phyloP scores from a whole-genome alignment of 108 stramenopile species.

The Discostella stelligeroides region DNA sequence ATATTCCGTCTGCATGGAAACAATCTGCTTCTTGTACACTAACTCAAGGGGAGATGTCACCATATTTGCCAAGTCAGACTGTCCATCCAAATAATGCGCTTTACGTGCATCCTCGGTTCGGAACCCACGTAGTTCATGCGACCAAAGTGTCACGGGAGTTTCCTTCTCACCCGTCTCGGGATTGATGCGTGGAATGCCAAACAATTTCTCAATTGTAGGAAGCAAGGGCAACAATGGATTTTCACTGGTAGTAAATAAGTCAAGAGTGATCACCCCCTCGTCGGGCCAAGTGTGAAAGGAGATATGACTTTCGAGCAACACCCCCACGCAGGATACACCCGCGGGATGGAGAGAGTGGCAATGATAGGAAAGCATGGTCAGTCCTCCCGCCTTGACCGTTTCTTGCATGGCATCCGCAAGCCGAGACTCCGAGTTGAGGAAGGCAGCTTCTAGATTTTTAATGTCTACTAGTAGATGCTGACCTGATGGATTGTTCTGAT shows the following conservation, averaged over 20 bases:
- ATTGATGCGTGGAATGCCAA: constrained; percentile 56
- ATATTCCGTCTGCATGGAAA: constrained; percentile 31
- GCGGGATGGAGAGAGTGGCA: constrained; percentile 83
- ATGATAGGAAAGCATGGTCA: constrained; percentile 86
- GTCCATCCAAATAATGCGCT: constrained; percentile 51
- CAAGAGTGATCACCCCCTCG: constrained; percentile 85
- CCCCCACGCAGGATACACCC: constrained; percentile 84
- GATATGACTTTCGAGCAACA: constrained; percentile 85
- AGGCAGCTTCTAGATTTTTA: constrained; percentile 71
- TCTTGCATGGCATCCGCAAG: constrained; percentile 75
- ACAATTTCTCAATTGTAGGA: constrained; percentile 60
- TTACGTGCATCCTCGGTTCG: constrained; percentile 56
- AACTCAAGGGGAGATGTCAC: constrained; percentile 63
- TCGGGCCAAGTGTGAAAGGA: constrained; percentile 91
- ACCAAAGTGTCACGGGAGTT: constrained; percentile 61
- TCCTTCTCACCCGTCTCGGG: constrained; percentile 38
- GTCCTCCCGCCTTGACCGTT: constrained; percentile 57
- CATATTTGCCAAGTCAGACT: constrained; percentile 55
- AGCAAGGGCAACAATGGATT: constrained; percentile 72
- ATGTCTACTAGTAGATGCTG: constrained; percentile 87
- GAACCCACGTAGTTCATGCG: constrained; percentile 84
- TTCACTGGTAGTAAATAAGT: constrained; percentile 80
- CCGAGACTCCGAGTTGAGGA: constrained; percentile 71
- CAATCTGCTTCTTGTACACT: constrained; percentile 55
- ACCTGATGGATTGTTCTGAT: constrained; percentile 59